Evolutionary conservation across 441 rosid species (phyloP), one percentile per base, ranked within the genome.

Genomic region (Codiaeum variegatum): DNA sequence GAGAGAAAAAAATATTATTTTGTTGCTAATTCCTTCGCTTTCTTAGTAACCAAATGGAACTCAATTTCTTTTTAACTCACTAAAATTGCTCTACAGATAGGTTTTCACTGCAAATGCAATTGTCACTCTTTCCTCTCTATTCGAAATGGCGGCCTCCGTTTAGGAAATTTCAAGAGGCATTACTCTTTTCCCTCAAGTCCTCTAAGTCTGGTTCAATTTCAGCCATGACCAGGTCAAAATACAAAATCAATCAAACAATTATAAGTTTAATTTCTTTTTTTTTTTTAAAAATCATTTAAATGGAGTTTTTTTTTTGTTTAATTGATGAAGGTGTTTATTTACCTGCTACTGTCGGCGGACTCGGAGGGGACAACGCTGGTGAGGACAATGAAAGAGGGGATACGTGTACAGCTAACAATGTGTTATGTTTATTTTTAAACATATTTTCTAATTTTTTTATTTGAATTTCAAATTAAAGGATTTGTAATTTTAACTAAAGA

Each of bases 171-270:
- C 92, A 5, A 84, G 83, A 69, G 90, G 83, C 65, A 82, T 83
- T 51, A 91, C 98, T 0, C 67, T 93, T 73, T 84, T 91, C 80
- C 97, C 98, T 21, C 93, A 93, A 80, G 74, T 86, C 42, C 65
- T 90, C 28, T 97, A 93, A 62, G 91, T 93, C 66, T 90, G 97
- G 98, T 93, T 93, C 94, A 97, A 93, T 70, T 93, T 91, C 77
- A 88, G 97, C 15, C 98, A 93, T 72, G 98, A 93, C 80, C 98
- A 91, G 97, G 97, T 87, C 51, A 54, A 26, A 32, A 2, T 21
- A 23, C 32, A 47, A 21, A 26, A 8, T 23, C 13, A 1, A 54
- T 18, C n/a, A 18, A 7, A n/a, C 8, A 8, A 9, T 24, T 4
- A 0, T 4, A 47, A 9, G 12, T 19, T 62, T n/a, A 51, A 51